Evolutionary conservation across 495 filamentous ascomycete genomes (phyloP), one percentile per base, ranked within the genome.

Genomic region (Penicillium canariense): DNA sequence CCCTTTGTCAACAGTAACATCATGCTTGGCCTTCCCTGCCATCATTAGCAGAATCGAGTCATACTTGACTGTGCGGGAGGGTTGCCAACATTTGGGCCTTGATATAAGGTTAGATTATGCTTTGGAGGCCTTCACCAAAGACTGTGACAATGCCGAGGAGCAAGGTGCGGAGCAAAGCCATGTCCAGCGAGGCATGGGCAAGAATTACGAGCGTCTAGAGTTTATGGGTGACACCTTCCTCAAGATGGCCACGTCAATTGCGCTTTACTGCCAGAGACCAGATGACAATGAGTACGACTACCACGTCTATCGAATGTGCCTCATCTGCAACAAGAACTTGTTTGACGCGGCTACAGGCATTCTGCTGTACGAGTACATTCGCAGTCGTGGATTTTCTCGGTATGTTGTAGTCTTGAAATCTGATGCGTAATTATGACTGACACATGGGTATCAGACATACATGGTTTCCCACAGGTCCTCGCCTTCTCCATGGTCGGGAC

Each of bases 121-220:
- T 0, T 74, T 98, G 1, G 95, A 97, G 62, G 91, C 94, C 1
- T 77, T 97, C 25, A 98, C 94, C 1, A 97, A 98, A 63, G 91
- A 97, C 62, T 91, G 90, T 7, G 90, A 96, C 60, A 96, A 96
- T 59, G 87, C 85, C 2, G 89, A 89, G 30, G 91, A 96, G 42
- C 86, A 91, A 53, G 77, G 77, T 9, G 75, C 73, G 11, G 80
- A 87, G 52, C 82, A 88, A 52, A 71, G 94, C 35, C 88, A 93
- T 57, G 77, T 90, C 20, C 88, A 90, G 59, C 73, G 81, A 53
- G 94, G 94, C 25, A 98, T 97, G 94, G 94, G 93, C 10, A 90
- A 86, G 50, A 97, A 97, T 59, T 98, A 98, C 61, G 94, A 98
- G 69, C 83, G 94, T 23, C 83, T 97, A 1, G 94, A 98, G 54